A percentile compares a stretch with the other conserved stretches of the same genome.
Conservation (phyloP, 2,329 filamentous ascomycete species). For the Cladobotryum mycophilum region DNA sequence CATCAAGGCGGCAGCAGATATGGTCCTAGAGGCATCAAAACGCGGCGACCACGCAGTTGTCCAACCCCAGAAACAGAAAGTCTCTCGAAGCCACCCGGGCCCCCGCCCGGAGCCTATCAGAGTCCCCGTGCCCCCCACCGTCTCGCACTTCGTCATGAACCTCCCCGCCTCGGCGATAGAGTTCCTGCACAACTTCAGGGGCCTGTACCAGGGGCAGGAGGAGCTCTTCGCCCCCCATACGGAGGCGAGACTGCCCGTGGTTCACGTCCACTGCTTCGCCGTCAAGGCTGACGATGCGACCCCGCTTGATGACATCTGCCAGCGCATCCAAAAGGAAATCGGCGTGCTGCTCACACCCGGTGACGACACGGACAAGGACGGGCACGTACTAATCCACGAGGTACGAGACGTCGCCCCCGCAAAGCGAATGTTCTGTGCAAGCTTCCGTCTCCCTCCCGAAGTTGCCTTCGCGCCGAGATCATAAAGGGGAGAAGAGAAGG, state of each 20-base stretch:
- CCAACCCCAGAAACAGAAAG: conserved; percentile 31
- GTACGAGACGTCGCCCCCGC: conserved; percentile 86
- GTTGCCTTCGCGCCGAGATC: conserved; percentile 64
- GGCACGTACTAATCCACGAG: conserved; percentile 53
- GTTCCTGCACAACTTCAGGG: conserved; percentile 63
- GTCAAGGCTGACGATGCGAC: conserved; percentile 71
- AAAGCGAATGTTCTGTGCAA: conserved; percentile 96
- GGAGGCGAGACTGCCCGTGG: conserved; percentile 60
- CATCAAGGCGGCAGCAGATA: conserved; percentile 63
- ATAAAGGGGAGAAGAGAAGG: conserved; percentile 6
- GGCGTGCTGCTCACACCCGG: conserved; percentile 36
- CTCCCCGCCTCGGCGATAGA: conserved; percentile 83
- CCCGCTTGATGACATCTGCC: conserved; percentile 45
- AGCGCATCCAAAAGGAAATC: conserved; percentile 35
- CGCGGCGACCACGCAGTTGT: conserved; percentile 50
- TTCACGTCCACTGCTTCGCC: conserved; percentile 94
- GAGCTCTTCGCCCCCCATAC: conserved; percentile 57
- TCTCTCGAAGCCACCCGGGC: conserved; percentile 32
- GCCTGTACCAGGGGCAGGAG: conserved; percentile 70
- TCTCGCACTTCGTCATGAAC: conserved; percentile 98
- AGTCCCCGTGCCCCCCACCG: conserved; percentile 60
- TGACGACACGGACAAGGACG: conserved; percentile 41
- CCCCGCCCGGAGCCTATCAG: conserved; percentile 31
- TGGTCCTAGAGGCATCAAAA: conserved; percentile 46
- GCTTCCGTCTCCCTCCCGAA: conserved; percentile 73